Conservation (phyloP, 495 filamentous ascomycete genomes). For the Polyplosphaeria fusca region DNA sequence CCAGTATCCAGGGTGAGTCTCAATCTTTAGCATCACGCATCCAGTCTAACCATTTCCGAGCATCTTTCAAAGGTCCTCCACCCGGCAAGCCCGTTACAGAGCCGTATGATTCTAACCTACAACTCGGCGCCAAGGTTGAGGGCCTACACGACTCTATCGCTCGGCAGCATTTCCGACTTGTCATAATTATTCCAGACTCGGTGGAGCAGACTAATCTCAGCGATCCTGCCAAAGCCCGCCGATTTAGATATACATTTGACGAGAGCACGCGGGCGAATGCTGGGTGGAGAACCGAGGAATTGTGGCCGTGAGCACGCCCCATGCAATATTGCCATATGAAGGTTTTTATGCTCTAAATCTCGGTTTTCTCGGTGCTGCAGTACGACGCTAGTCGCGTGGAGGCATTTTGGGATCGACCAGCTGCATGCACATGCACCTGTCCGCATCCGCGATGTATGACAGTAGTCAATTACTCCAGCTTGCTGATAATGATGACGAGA, state of each 20-base stretch:
- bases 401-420: conserved; percentile 1
- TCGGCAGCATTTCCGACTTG: conserved; percentile 76
- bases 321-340: conserved; percentile 12
- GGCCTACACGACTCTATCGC: conserved; percentile 68
- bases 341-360: neutral
- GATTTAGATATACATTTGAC: conserved; percentile 66
- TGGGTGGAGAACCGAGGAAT: conserved; percentile 72
- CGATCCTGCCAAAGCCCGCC: conserved; percentile 58
- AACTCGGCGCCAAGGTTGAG: conserved; percentile 64
- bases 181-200: conserved; percentile 75
- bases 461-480: too few species aligned
- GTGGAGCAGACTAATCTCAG: conserved; percentile 75
- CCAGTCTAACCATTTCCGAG: conserved; percentile 39
- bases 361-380: conserved; percentile 18
- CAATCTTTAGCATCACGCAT: neutral
- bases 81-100: conserved; percentile 61
- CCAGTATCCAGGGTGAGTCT: conserved; percentile 49
- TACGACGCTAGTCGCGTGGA: conserved; percentile 22
- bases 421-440: too few species aligned
- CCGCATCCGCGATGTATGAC: too few species aligned
- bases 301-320: conserved; percentile 60
- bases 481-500: too few species aligned
- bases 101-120: conserved; percentile 49
- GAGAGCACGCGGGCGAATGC: conserved; percentile 40
- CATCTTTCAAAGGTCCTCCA: conserved; percentile 71